Conservation (phyloP, 2,329 filamentous ascomycete species). For the Ceratocystis smalleyi region DNA sequence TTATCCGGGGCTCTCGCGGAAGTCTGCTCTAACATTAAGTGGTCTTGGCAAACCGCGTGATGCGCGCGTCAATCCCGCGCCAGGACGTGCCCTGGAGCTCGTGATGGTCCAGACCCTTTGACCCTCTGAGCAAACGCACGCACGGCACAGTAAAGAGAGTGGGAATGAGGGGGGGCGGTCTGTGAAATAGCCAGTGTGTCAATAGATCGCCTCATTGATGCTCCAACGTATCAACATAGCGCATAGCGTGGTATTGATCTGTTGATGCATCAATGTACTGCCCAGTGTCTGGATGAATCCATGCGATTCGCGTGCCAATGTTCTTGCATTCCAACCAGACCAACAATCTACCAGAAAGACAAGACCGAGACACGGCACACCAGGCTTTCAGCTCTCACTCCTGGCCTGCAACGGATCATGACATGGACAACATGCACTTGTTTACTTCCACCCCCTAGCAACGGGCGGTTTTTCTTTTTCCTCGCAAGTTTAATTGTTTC, state of each 20-base stretch:
- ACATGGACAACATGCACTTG: neutral
- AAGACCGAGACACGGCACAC: neutral
- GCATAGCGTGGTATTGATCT: no score
- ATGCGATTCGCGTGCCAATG: neutral
- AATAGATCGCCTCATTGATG: neutral
- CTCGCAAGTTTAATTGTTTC: no score
- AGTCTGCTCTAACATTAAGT: neutral
- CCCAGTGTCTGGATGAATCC: no score
- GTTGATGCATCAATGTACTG: neutral
- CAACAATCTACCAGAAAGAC: neutral
- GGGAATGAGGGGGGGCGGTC: no score
- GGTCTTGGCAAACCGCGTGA: neutral
- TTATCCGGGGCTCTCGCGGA: no score
- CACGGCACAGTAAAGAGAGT: no score
- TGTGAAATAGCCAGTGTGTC: neutral
- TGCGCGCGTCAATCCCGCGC: neutral
- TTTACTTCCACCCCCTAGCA: neutral
- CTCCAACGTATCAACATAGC: neutral
- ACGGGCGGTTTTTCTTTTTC: neutral
- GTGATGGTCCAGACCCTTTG: no score
- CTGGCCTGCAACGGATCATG: neutral
- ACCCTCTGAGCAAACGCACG: no score
- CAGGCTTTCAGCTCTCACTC: neutral
- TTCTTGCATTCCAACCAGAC: neutral
- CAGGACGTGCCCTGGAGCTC: neutral